Percentiles rank a stretch among this genome's conserved stretches.
These are phyloP conservation scores for Euphrasia arctica DNA, from an alignment of 305 asterid genomes.

Conservation along the genomic window DNA sequence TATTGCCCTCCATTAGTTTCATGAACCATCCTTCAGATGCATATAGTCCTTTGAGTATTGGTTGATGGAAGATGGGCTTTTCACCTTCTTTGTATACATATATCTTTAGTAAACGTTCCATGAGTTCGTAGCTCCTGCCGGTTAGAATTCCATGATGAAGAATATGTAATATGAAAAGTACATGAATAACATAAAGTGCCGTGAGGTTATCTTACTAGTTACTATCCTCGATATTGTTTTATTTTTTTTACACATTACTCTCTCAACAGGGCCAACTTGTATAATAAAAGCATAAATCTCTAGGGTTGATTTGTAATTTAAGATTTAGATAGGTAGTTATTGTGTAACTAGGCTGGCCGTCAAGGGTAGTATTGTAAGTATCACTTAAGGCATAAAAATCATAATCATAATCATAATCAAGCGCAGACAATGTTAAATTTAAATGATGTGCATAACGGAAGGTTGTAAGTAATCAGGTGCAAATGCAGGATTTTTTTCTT, in stretches of 20 bases:
- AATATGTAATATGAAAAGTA: conserved; percentile 3
- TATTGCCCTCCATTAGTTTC: conserved; percentile 87
- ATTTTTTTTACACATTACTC: neutral
- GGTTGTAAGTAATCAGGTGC: neutral
- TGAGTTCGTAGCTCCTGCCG: conserved; percentile 82
- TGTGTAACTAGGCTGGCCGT: neutral
- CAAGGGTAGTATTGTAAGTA: neutral
- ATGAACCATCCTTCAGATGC: conserved; percentile 99
- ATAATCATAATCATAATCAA: neutral
- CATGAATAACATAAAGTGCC: conserved; percentile 1
- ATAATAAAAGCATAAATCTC: neutral
- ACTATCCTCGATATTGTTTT: no score
- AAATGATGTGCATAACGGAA: neutral
- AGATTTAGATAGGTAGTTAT: neutral
- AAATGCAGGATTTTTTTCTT: neutral
- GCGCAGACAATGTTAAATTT: neutral
- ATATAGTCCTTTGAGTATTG: conserved; percentile 76
- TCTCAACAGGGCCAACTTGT: neutral
- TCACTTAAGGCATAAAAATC: neutral
- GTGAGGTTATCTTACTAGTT: neutral
- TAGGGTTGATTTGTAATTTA: neutral
- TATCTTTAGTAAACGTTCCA: conserved; percentile 71
- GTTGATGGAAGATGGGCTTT: conserved; percentile 89
- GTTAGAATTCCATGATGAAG: conserved; percentile 11
- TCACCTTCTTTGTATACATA: conserved; percentile 79